phyloP scores from a whole-genome alignment of 2,329 filamentous ascomycete species.

The Fusarium nisikadoi region DNA sequence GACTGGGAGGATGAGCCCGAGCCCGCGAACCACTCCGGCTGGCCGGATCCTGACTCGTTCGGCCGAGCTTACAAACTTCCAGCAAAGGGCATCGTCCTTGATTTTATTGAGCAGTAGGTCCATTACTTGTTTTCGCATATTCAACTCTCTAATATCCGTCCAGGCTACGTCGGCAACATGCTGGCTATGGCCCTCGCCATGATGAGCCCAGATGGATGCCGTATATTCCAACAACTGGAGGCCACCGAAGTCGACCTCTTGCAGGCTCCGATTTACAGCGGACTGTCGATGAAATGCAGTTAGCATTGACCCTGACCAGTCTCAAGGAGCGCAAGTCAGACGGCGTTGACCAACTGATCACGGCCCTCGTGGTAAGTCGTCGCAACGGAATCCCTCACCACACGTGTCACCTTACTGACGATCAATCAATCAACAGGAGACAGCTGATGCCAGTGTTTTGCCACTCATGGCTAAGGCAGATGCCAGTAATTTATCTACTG shows the following conservation, averaged over 20 bases:
- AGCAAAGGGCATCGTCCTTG: constrained; percentile 72
- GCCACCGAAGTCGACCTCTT: constrained; percentile 34
- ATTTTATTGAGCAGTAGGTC: constrained; percentile 75
- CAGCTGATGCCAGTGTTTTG: constrained; percentile 58
- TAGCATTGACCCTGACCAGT: constrained; percentile 71
- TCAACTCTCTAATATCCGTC: constrained; percentile 24
- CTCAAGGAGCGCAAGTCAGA: constrained; percentile 63
- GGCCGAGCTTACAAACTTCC: constrained; percentile 74
- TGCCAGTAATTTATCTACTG: constrained; percentile 54
- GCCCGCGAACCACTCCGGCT: constrained; percentile 64
- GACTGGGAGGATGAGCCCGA: constrained; percentile 69
- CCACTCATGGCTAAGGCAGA: constrained; percentile 61
- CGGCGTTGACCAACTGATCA: constrained; percentile 64
- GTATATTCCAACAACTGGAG: constrained; percentile 39
- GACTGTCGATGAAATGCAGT: constrained; percentile 71
- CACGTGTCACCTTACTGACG: constrained; percentile 28
- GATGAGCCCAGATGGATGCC: constrained; percentile 48
- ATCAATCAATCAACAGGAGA: constrained; percentile 47
- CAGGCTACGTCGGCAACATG: constrained; percentile 53
- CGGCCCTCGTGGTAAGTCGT: constrained; percentile 70
- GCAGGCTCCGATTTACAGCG: constrained; percentile 53
- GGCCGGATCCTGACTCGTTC: constrained; percentile 68
- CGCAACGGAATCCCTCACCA: neutral
- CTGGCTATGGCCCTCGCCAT: constrained; percentile 50
- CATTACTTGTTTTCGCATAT: neutral